Conservation (phyloP, 495 filamentous ascomycete genomes). For the Podospora sp. region DNA sequence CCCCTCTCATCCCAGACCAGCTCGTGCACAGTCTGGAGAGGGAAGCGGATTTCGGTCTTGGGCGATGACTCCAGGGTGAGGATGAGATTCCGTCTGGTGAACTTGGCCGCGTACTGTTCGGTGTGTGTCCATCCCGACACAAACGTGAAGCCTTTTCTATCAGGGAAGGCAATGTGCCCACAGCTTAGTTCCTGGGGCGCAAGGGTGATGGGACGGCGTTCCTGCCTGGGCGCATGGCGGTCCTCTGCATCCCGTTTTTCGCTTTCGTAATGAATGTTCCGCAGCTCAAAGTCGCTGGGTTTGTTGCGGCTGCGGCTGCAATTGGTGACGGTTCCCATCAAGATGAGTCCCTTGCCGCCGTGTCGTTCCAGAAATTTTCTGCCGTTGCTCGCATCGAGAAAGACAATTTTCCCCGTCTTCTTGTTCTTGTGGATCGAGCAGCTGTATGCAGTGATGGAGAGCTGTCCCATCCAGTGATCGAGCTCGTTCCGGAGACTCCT, state of each 20-base stretch:
- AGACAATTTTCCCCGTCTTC: conserved; percentile 36
- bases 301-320: conserved; percentile 47
- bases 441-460: conserved; percentile 41
- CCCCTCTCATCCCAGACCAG: not conserved
- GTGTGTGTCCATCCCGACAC: not conserved
- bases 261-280: conserved; percentile 43
- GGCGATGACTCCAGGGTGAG: not conserved
- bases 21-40: not conserved
- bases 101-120: not conserved
- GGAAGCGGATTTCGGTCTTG: not conserved
- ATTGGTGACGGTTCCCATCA: conserved; percentile 41
- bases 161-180: conserved; percentile 45
- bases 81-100: not conserved
- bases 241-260: conserved; percentile 22
- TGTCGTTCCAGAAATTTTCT: conserved; percentile 39
- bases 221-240: conserved; percentile 5
- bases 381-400: conserved; percentile 42
- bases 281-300: conserved; percentile 43
- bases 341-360: conserved; percentile 38
- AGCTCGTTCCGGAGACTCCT: conserved; percentile 38
- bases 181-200: conserved; percentile 42
- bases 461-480: conserved; percentile 31
- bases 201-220: conserved; percentile 30
- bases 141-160: not conserved
- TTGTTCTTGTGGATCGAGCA: conserved; percentile 39